A percentile compares a stretch with the other conserved stretches of the same genome.
phyloP scores from a whole-genome alignment of 495 filamentous ascomycete species.

The Xylaria telfairii region DNA sequence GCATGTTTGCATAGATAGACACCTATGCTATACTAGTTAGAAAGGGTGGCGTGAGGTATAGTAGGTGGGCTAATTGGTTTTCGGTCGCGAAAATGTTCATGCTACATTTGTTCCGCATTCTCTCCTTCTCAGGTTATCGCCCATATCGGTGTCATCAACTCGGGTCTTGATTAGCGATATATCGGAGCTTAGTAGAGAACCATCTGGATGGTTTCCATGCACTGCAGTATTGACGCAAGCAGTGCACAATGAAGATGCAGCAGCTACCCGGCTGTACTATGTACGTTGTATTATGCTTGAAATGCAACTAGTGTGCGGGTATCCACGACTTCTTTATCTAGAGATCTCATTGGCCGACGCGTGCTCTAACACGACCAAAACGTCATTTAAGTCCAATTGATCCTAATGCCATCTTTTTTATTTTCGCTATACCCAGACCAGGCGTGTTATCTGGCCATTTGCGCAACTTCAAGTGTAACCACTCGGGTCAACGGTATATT shows the following conservation, averaged over 20 bases:
- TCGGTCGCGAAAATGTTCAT: neutral
- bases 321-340: neutral
- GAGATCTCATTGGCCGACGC: constrained; percentile 7
- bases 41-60: too few relatives aligned
- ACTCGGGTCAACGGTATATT: neutral
- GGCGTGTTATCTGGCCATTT: neutral
- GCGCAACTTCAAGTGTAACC: neutral
- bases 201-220: neutral
- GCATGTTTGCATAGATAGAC: too few relatives aligned
- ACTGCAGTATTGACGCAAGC: neutral
- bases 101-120: neutral
- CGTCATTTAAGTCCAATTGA: constrained; percentile 3
- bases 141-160: neutral
- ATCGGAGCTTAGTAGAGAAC: neutral
- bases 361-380: constrained; percentile 2
- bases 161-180: neutral
- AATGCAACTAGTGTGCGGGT: neutral
- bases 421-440: neutral
- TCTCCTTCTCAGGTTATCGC: neutral
- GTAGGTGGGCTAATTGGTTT: too few relatives aligned
- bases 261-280: neutral
- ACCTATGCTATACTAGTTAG: too few relatives aligned
- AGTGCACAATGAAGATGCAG: neutral
- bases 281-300: neutral
- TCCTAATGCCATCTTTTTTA: constrained; percentile 4